phyloP scores from a whole-genome alignment of 306 rosid genomes.

The Hippophae tibetana region DNA sequence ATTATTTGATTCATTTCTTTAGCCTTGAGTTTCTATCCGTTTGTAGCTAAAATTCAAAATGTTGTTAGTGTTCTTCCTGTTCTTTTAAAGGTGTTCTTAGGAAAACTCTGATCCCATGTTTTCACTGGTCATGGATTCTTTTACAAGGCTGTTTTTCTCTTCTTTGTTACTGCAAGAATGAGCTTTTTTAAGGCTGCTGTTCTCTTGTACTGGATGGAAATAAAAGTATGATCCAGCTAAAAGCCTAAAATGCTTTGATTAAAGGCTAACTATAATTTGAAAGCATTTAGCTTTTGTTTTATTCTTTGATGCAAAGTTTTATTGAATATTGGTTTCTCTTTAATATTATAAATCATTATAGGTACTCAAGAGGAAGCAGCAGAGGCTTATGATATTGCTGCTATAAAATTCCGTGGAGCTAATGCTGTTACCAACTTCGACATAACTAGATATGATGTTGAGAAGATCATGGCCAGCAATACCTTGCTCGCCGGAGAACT shows the following conservation, averaged over 20 bases:
- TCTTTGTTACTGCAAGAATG: constrained; percentile 25
- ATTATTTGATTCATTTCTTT: background rate
- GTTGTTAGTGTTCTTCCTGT: too few relatives aligned
- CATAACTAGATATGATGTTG: constrained; percentile 79
- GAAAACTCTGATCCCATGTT: constrained; percentile 19
- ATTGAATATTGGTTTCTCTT: background rate
- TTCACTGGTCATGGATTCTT: constrained; percentile 27
- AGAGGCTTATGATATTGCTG: constrained; percentile 92
- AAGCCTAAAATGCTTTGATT: constrained; percentile 9
- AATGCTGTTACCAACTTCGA: constrained; percentile 91
- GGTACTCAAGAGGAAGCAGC: constrained; percentile 99
- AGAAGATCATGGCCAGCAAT: constrained; percentile 77
- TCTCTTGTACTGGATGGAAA: background rate
- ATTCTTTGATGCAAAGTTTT: background rate
- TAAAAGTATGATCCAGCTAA: constrained; percentile 9
- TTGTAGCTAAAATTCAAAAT: too few relatives aligned
- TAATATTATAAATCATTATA: constrained; percentile 15
- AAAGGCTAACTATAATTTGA: constrained; percentile 5
- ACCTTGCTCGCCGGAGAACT: constrained; percentile 71
- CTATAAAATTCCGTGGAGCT: constrained; percentile 80
- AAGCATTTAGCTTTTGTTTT: background rate
- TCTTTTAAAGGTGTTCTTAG: constrained; percentile 5
- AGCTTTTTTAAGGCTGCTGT: constrained; percentile 48
- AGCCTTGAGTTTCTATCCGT: too few relatives aligned
- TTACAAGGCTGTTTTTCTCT: constrained; percentile 45